Evolutionary conservation across 208 protist genomes (phyloP), one percentile per base, ranked within the genome.

Genomic region (Herpetomonas tarakana): DNA sequence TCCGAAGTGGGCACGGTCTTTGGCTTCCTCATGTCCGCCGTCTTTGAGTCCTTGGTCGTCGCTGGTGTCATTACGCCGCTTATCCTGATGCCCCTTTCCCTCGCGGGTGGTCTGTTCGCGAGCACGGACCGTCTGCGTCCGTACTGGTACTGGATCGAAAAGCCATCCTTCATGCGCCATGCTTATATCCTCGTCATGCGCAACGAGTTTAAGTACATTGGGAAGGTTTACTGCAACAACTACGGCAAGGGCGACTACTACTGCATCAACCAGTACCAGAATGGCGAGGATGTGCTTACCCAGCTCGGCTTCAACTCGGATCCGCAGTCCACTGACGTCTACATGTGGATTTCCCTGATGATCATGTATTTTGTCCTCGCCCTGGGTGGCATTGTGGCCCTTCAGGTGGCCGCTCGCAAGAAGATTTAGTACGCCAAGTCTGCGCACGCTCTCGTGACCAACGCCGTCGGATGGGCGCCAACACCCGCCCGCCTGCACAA

Each of bases 101-200:
- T 91, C 30, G 83, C 68, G 2, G 81, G 81, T 49, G 86, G 86
- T 39, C 62, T 93, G 31, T 76, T 83, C 30, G 86, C 83, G 18
- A 88, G 59, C 57, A 86, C 80, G 21, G 56, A 65, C 24, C 76
- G 80, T 25, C 65, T 93, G 44, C 76, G 75, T 2, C 83, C 81
- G 22, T 89, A 93, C 71, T 93, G 83, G 78, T 86, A 88, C 64
- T 88, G 77, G 74, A 27, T 93, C 38, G 78, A 93, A 66, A 89
- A 91, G 62, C 74, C 61, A 9, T 87, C 81, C 19, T 85, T 86
- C 66, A 70, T 90, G 45, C 80, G 86, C 18, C 72, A 93, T 25
- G 70, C 68, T 11, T 88, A 72, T 58, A 87, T 90, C 26, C 44
- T 91, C 6, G 45, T 91, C 30, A 31, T 78, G 45, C 70, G 76